Base-by-base conservation (phyloP, 352 stramenopile genomes). In the Phytophthora tubulina region DNA sequence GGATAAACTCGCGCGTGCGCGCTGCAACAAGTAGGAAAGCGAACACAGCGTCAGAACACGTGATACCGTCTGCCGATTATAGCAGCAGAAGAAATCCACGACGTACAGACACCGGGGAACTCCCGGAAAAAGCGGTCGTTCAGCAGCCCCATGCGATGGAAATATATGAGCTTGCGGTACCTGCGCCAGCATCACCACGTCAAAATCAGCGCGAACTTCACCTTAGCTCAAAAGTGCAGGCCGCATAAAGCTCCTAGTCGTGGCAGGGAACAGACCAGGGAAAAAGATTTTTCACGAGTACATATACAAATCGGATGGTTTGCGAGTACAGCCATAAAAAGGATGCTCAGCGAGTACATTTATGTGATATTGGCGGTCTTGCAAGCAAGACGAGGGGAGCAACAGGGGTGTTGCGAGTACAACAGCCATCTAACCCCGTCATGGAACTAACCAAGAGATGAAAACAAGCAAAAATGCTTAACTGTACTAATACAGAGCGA, bases 81-180 rank as follows among this genome's bases (percentile, higher is more conserved):
- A 59, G 42, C 31, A 48, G 15, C 21, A 30, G 41, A 44, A 13
- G 17, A 61, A n/a, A 14, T 33, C 2, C 5, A 32, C 4, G 27
- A 73, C 78, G 39, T 79, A 91, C 85, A 79, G 8, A 69, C 39
- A 15, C 85, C 85, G 31, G 82, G 82, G 61, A 92, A 90, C 52
- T 92, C 82, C 44, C 73, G 59, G 55, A 83, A 88, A 63, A 91
- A 89, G 62, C 81, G 81, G 68, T 90, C 80, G 71, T 84, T 80
- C 11, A 92, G 70, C n/a, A 92, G 72, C 0, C 80, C 78, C 73
- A 91, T 83, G 60, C 83, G 83, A 62, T 92, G 85, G 55, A 90
- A 91, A 76, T 92, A 92, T 27, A 90, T 76, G 6, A 92, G 51
- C 60, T 91, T 90, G 56, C 88, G 81, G 72, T 90, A 91, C 84